Base-by-base conservation (phyloP, 768 basidiomycete species). In the Boletellus ananas region DNA sequence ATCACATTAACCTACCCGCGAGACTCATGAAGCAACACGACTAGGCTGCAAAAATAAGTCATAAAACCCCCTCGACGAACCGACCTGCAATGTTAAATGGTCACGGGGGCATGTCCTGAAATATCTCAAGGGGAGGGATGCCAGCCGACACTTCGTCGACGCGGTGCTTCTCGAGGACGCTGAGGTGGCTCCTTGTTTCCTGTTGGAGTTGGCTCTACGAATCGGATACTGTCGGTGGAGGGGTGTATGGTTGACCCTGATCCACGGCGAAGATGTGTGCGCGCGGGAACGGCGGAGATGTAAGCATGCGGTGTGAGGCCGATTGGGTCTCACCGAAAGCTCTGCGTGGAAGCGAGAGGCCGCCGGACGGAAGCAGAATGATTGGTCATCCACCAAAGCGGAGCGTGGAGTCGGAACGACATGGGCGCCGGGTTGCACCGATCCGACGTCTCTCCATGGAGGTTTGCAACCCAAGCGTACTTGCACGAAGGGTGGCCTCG, bases 91-190 rank as follows among this genome's bases (percentile, higher is more conserved):
- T 17, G 34, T 33, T 37, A 38, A 43, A 37, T 29, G 17, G 34
- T 51, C 49, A 45, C 42, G 63, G 51, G 49, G 47, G 31, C 47
- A 48, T 8, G 43, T 56, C 64, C 57, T 51, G 59, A 62, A 68
- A 66, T 66, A 68, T 54, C 66, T 47, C 21, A 47, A 31, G 29
- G 53, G 57, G 43, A 52, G 51, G 42, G 39, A 29, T 41, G 38
- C 43, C 27, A 27, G 29, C 16, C 25, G 34, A 49, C n/a, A 17
- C 16, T 49, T 49, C 65, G 61, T 66, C 65, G 65, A 66, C 50
- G 34, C 62, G 62, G 64, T 58, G 57, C 61, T 66, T 68, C 67
- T 68, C 59, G 64, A 68, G 42, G 38, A 58, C 52, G 56, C 49
- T 13, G 37, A 38, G 29, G 43, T 52, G 55, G 52, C 50, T 49